phyloP scores from a whole-genome alignment of 1,139 yeast genomes.

The Kodamaea alishanica region DNA sequence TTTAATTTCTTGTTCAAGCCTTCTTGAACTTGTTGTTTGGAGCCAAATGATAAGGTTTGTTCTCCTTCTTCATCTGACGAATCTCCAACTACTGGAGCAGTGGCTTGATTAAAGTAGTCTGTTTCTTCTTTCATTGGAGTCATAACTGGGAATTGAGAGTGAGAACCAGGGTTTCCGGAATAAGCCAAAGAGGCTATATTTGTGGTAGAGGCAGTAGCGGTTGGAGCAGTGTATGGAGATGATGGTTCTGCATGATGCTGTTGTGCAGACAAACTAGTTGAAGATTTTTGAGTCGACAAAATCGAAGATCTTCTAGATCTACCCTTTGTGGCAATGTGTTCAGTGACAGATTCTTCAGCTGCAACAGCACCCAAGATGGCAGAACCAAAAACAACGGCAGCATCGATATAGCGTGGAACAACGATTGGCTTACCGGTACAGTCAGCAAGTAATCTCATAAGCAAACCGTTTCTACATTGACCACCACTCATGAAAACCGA shows the following conservation, averaged over 20 bases:
- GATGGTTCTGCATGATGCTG: conserved; percentile 23
- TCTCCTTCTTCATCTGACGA: conserved; percentile 42
- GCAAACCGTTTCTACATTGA: conserved; percentile 85
- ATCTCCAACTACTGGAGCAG: conserved; percentile 19
- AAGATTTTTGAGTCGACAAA: conserved; percentile 30
- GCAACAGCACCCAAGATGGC: conserved; percentile 96
- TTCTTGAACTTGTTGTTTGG: conserved; percentile 50
- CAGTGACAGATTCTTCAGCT: conserved; percentile 54
- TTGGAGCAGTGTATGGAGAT: conserved; percentile 74
- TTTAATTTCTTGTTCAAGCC: conserved; percentile 41
- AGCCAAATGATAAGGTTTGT: conserved; percentile 55
- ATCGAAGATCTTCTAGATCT: conserved; percentile 39
- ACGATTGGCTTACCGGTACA: conserved; percentile 91
- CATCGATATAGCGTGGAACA: conserved; percentile 91
- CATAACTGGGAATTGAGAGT: conserved; percentile 55
- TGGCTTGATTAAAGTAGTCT: conserved; percentile 44
- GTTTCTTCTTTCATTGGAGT: conserved; percentile 49
- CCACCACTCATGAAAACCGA: conserved; percentile 93
- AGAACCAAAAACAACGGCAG: conserved; percentile 94
- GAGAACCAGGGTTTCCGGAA: conserved; percentile 34
- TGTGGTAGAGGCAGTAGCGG: conserved; percentile 60
- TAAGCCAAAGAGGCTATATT: conserved; percentile 55
- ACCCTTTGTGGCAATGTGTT: conserved; percentile 30
- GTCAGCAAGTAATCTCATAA: conserved; percentile 87
- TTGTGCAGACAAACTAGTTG: conserved; percentile 24